A percentile compares a stretch with the other conserved stretches of the same genome.
Evolutionary conservation across 495 filamentous ascomycete genomes (phyloP).

Genomic region (Haplographium delicatum): DNA sequence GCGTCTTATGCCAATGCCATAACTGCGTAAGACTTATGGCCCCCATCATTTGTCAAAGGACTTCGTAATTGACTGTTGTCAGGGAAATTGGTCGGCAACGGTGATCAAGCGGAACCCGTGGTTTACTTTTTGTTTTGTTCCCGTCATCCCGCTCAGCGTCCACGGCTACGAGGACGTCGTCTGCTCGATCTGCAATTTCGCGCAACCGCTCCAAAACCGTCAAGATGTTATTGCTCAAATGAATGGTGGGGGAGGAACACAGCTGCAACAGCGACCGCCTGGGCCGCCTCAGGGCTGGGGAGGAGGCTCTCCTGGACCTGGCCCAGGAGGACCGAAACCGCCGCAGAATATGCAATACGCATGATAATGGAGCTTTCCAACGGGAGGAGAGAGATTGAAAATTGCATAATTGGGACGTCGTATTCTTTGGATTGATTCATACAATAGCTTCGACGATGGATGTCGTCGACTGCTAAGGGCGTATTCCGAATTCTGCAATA

Average conservation of each 20-base stretch:
- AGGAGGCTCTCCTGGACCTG: constrained; percentile 16
- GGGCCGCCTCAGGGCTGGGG: constrained; percentile 13
- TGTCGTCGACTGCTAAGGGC: no score
- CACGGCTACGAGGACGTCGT: constrained; percentile 49
- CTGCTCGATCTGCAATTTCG: constrained; percentile 51
- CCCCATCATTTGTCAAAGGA: background rate
- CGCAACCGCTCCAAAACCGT: constrained; percentile 48
- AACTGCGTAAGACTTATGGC: constrained; percentile 36
- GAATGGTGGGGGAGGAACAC: constrained; percentile 37
- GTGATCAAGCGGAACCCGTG: constrained; percentile 50
- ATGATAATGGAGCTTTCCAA: constrained; percentile 10
- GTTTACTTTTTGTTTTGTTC: constrained; percentile 56
- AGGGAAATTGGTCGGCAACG: constrained; percentile 44
- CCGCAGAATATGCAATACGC: constrained; percentile 25
- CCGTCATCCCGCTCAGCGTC: constrained; percentile 49
- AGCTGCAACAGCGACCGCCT: constrained; percentile 37
- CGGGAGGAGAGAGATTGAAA: no score
- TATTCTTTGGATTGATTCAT: no score
- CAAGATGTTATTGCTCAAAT: constrained; percentile 42
- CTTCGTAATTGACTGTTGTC: background rate
- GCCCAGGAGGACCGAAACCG: constrained; percentile 12
- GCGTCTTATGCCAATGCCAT: constrained; percentile 47
- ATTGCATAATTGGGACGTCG: no score
- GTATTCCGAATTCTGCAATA: no score
- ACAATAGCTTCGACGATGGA: no score